Evolutionary conservation across 805 yeast species (phyloP).

Genomic region (Nakazawaea ishiwadae): DNA sequence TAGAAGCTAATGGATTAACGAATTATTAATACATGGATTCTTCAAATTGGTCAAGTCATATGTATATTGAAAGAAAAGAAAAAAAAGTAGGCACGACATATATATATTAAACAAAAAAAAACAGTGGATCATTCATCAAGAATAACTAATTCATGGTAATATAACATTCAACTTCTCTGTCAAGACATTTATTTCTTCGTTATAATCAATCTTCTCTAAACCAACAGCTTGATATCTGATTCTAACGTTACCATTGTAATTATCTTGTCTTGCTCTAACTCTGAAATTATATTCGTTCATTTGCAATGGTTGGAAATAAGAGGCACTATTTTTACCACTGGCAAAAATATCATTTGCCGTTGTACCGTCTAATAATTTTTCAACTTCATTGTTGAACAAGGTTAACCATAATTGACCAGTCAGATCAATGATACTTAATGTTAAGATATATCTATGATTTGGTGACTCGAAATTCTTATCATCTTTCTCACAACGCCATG

Average conservation of each 20-base stretch:
- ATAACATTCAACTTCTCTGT: slow-evolving; percentile 38
- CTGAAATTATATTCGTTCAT: slow-evolving; percentile 74
- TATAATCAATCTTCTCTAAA: slow-evolving; percentile 47
- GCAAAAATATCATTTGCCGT: slow-evolving; percentile 60
- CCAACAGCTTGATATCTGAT: slow-evolving; percentile 68
- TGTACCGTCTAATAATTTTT: slow-evolving; percentile 54
- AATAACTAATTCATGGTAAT: no score
- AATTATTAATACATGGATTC: slow-evolving; percentile 26
- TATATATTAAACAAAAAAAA: no score
- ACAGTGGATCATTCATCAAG: no score
- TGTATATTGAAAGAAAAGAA: no score
- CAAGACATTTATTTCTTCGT: slow-evolving; percentile 56
- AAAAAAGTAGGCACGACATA: no score
- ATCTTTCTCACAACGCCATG: slow-evolving; percentile 95
- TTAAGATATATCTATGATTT: slow-evolving; percentile 72
- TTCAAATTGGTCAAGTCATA: slow-evolving; percentile 3
- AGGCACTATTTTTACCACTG: slow-evolving; percentile 27
- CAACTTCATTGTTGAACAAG: slow-evolving; percentile 82
- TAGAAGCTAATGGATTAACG: slow-evolving; percentile 50
- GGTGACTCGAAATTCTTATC: slow-evolving; percentile 66
- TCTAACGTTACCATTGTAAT: slow-evolving; percentile 72
- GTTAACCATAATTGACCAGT: slow-evolving; percentile 86
- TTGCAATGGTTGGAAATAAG: slow-evolving; percentile 44
- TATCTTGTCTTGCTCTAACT: slow-evolving; percentile 77
- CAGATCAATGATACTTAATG: slow-evolving; percentile 71